phyloP scores from a whole-genome alignment of 768 basidiomycete species.

The Boletus coccyginus region DNA sequence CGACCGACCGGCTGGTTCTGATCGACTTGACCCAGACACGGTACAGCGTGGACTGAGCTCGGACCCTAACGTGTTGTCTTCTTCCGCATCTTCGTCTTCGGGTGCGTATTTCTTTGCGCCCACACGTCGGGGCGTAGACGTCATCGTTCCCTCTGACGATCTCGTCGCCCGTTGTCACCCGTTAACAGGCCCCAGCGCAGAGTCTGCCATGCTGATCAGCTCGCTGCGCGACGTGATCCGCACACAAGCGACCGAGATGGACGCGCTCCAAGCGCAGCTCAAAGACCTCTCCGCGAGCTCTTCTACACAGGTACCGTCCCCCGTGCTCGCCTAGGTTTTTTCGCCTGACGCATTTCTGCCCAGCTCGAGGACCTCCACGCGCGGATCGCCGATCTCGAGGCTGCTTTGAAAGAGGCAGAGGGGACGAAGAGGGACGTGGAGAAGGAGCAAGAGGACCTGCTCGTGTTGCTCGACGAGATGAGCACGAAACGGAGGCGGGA shows the following conservation, averaged over 20 bases:
- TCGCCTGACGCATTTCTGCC: too few relatives aligned
- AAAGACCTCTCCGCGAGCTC: slow-evolving; percentile 37
- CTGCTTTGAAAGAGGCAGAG: slow-evolving; percentile 50
- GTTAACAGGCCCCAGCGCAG: slow-evolving; percentile 58
- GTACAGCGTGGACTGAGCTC: slow-evolving; percentile 69
- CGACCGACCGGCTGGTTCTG: neutral
- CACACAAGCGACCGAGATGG: slow-evolving; percentile 79
- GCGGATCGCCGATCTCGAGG: slow-evolving; percentile 46
- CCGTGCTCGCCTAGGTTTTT: too few relatives aligned
- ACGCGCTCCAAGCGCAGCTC: slow-evolving; percentile 59
- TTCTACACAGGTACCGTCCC: slow-evolving; percentile 35
- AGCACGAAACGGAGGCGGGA: slow-evolving; percentile 82
- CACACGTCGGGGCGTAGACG: neutral
- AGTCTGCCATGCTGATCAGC: slow-evolving; percentile 76
- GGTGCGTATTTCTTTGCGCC: slow-evolving; percentile 38
- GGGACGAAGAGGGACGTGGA: slow-evolving; percentile 78
- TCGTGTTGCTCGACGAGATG: slow-evolving; percentile 91
- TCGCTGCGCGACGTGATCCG: slow-evolving; percentile 83
- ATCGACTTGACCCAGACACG: slow-evolving; percentile 47
- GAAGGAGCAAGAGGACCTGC: slow-evolving; percentile 94
- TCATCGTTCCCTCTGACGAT: neutral
- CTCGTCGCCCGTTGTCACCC: too few relatives aligned
- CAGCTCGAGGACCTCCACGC: slow-evolving; percentile 47
- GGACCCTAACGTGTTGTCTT: slow-evolving; percentile 63
- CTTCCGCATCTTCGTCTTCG: slow-evolving; percentile 48